Evolutionary conservation across 1,139 yeast species (phyloP), one percentile per base, ranked within the genome.

Genomic region (Magnusiomyces ingens): DNA sequence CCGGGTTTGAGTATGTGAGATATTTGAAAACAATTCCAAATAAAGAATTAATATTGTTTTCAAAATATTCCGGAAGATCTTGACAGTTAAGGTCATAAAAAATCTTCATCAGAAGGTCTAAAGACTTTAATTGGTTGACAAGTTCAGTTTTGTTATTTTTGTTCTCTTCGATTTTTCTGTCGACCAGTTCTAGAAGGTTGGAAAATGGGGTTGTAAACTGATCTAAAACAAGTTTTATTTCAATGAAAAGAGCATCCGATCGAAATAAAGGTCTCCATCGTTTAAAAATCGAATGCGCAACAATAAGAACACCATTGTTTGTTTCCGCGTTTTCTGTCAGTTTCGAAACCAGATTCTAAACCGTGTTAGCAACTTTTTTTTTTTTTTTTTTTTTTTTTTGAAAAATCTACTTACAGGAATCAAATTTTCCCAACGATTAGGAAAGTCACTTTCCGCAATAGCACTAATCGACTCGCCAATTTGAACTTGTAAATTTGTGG

Each of bases 1-100:
- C 59, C 0, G 79, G 73, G 56, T 82, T 81, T 21, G 74, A 68
- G 64, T 83, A 88, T 38, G 77, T 71, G 57, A 93, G 75, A 67
- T 90, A 93, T 68, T 85, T 86, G 67, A 88, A 95, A 64, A 91
- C 76, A 40, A 91, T 79, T 11, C 76, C 76, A 94, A 94, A 87
- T 54, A 95, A 90, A 36, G 73, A 74, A 50, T 77, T 74, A 73
- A 93, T 72, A 67, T 94, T 81, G 69, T 94, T 99, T 71, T 94
- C 99, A 66, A 94, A 94, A 67, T 91, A 93, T 69, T 91, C 99
- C 1, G 99, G 99, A 53, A 94, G 84, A 71, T 94, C 99, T 71
- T 94, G 99, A 70, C 97, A 91, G 69, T 93, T 94, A 64, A 94
- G 81, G 68, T 94, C 99, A 65, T 83, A 89, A 68, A 87, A 94